Conservation (phyloP, 345 rosid species). For the Eucalyptus curtisii region DNA sequence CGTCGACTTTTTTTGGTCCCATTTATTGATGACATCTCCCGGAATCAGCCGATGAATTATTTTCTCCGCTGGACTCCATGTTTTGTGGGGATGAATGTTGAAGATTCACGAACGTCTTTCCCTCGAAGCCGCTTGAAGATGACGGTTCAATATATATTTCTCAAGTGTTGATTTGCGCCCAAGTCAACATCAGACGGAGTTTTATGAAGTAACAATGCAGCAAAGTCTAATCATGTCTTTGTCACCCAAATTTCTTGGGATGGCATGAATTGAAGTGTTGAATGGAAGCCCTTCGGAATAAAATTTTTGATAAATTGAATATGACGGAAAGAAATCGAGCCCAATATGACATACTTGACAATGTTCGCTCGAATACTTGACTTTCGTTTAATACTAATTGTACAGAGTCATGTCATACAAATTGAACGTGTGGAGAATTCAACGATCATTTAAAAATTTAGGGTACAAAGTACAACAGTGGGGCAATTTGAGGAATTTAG, state of each 20-base stretch:
- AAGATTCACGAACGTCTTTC: background rate
- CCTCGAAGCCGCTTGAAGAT: background rate
- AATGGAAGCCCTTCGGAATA: background rate
- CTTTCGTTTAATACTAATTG: background rate
- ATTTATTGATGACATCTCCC: background rate
- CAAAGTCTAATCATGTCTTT: background rate
- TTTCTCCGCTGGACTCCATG: background rate
- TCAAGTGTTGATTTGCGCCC: background rate
- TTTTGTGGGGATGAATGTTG: background rate
- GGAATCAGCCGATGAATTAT: background rate
- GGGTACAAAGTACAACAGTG: background rate
- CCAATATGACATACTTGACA: background rate
- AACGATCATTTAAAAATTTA: background rate
- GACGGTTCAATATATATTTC: background rate
- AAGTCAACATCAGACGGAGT: background rate
- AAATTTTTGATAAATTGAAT: background rate
- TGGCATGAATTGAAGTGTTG: background rate
- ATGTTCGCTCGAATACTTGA: rapidly evolving
- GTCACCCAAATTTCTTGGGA: background rate
- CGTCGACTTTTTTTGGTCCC: background rate
- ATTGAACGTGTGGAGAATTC: background rate
- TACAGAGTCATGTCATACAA: background rate
- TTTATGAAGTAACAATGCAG: background rate
- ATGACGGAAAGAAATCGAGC: background rate
- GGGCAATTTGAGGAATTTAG: background rate